Evolutionary conservation across 2,329 filamentous ascomycete species (phyloP), one percentile per base, ranked within the genome.

Genomic region (Zopfia rhizophila): DNA sequence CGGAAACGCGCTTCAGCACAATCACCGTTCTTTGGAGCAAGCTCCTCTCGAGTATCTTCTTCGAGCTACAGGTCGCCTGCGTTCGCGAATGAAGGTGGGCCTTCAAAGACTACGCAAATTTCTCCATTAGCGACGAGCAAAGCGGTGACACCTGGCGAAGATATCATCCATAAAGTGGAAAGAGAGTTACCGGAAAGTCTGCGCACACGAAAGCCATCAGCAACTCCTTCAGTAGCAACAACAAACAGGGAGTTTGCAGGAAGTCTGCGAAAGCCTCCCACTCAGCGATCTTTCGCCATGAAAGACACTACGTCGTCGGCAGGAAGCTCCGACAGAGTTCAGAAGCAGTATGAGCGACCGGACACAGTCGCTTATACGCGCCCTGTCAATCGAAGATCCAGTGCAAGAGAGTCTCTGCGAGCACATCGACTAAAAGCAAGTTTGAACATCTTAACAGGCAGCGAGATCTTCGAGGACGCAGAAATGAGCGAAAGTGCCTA

Each of bases 11-110:
- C 70, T 2, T 69, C 68, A 13, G 68, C 62, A 10, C 66, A 62
- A 35, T 63, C 68, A 11, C 70, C 74, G 3, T 70, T 77, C 24
- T 77, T 77, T 45, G 65, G 68, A 4, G 68, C 69, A 11, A 54
- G 52, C 10, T 58, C 55, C 4, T 59, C 60, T n/a, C 60, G 66
- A 13, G 55, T 56, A n/a, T 66, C 66, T 3, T 69, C 65, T 3
- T 61, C 62, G 2, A 67, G 51, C 29, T 65, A 67, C 42, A 60
- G 51, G 31, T 57, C 54, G 12, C 55, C 60, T 32, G 48, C 51
- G 7, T 51, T 58, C 36, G 48, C 53, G 5, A 38, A 45, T 5
- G 21, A 17, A 13, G 33, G 32, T 13, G 18, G 16, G 13, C 37
- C 53, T 11, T 39, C 38, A 5, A 47, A 13, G 38, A 28, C 29